These are phyloP conservation scores for Coemansia sp. DNA, from an alignment of 192 early-diverging fungal species.

Conservation along the genomic window DNA sequence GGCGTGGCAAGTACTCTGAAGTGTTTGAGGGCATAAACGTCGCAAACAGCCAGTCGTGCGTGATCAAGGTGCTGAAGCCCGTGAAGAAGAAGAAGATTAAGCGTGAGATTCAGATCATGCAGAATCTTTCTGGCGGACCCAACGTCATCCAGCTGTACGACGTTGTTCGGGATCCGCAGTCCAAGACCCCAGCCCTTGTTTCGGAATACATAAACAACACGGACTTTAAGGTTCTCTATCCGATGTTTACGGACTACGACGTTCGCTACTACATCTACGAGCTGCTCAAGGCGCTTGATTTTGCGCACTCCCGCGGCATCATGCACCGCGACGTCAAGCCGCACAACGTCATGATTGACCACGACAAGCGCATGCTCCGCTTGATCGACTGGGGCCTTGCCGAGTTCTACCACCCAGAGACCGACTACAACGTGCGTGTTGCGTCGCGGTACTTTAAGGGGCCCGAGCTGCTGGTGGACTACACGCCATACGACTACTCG, in stretches of 20 bases:
- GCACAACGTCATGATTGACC: slow-evolving; percentile 99
- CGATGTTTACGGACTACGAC: slow-evolving; percentile 90
- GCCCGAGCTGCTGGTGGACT: slow-evolving; percentile 97
- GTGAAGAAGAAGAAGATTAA: slow-evolving; percentile 99
- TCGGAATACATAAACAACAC: slow-evolving; percentile 98
- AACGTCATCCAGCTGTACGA: slow-evolving; percentile 93
- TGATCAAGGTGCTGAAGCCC: slow-evolving; percentile 99
- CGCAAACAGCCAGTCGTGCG: slow-evolving; percentile 80
- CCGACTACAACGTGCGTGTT: slow-evolving; percentile 97
- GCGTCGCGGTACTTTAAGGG: slow-evolving; percentile 99
- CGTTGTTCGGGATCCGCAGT: slow-evolving; percentile 94
- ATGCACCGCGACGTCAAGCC: slow-evolving; percentile 99
- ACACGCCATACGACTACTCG: slow-evolving; percentile 98
- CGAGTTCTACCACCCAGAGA: slow-evolving; percentile 98
- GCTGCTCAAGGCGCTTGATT: slow-evolving; percentile 96
- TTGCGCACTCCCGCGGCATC: slow-evolving; percentile 96
- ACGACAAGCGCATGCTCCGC: slow-evolving; percentile 88
- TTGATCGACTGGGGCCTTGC: slow-evolving; percentile 99
- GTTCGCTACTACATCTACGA: slow-evolving; percentile 97
- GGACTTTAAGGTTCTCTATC: slow-evolving; percentile 97
- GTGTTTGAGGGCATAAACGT: slow-evolving; percentile 99
- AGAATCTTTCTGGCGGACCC: slow-evolving; percentile 91
- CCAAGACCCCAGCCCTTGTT: slow-evolving; percentile 94
- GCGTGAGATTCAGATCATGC: slow-evolving; percentile 98
- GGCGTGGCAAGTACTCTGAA: slow-evolving; percentile 98